These are phyloP conservation scores for Saccharomycopsis babjevae DNA, from an alignment of 805 yeast species.

Conservation along the genomic window DNA sequence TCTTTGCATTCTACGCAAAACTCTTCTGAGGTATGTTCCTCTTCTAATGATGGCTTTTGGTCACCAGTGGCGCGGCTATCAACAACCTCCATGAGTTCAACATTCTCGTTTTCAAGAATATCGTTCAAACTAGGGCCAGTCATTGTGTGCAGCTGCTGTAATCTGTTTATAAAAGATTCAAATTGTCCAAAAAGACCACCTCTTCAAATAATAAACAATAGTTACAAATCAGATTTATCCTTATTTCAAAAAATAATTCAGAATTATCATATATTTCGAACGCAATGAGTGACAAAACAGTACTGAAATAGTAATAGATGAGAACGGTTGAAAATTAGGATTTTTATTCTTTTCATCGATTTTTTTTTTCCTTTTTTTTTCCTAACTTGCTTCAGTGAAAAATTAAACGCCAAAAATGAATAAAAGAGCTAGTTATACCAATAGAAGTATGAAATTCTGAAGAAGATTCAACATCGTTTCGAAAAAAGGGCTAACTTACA, in stretches of 20 bases:
- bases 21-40: constrained; percentile 29
- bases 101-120: constrained; percentile 18
- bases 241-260: no score
- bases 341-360: not conserved
- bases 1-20: constrained; percentile 62
- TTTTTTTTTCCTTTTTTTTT: not conserved
- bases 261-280: no score
- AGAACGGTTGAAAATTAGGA: no score
- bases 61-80: constrained; percentile 19
- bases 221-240: no score
- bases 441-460: no score
- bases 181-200: no score
- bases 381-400: not conserved
- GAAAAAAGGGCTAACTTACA: no score
- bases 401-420: not conserved
- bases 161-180: no score
- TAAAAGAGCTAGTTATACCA: not conserved
- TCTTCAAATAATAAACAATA: no score
- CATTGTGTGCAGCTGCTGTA: not conserved
- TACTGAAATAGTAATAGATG: no score
- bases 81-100: constrained; percentile 7
- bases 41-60: constrained; percentile 21
- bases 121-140: constrained; percentile 12
- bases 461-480: no score
- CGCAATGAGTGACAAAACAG: no score